These are phyloP conservation scores for Wickerhamiella kazuoi DNA, from an alignment of 805 yeast species.

Conservation along the genomic window DNA sequence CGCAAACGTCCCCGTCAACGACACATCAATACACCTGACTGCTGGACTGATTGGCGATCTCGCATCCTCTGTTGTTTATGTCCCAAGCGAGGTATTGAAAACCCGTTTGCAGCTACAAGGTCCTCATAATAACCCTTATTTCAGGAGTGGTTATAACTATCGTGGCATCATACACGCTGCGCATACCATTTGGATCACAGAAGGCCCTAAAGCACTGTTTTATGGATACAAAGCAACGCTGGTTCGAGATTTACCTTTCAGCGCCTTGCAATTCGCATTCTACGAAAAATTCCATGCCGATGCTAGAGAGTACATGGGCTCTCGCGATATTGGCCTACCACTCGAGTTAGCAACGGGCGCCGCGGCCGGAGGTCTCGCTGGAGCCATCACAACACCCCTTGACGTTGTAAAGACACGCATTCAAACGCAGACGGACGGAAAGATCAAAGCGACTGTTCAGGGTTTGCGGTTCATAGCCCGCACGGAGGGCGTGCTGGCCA, in stretches of 20 bases:
- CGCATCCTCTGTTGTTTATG: slow-evolving; percentile 73
- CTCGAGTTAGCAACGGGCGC: slow-evolving; percentile 80
- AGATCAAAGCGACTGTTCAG: slow-evolving; percentile 30
- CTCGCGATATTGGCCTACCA: slow-evolving; percentile 21
- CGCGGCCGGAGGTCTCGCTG: slow-evolving; percentile 88
- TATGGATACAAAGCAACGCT: slow-evolving; percentile 91
- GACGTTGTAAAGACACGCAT: slow-evolving; percentile 86
- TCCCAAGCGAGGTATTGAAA: slow-evolving; percentile 87
- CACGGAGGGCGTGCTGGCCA: slow-evolving; percentile 59
- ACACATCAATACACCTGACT: slow-evolving; percentile 57
- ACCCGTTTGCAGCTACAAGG: slow-evolving; percentile 92
- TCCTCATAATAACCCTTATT: slow-evolving; percentile 57
- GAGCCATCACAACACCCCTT: slow-evolving; percentile 71
- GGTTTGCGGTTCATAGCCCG: slow-evolving; percentile 42
- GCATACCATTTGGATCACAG: slow-evolving; percentile 39
- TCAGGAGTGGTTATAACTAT: slow-evolving; percentile 75
- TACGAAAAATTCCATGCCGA: slow-evolving; percentile 45
- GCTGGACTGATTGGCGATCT: slow-evolving; percentile 93
- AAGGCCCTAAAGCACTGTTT: slow-evolving; percentile 61
- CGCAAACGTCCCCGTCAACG: slow-evolving; percentile 45
- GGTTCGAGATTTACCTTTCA: slow-evolving; percentile 82
- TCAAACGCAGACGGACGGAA: slow-evolving; percentile 51
- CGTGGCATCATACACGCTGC: slow-evolving; percentile 57
- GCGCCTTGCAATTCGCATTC: slow-evolving; percentile 90
- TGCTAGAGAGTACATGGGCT: slow-evolving; percentile 19